Conservation (phyloP, 2,329 filamentous ascomycete genomes). For the Eutypella sp. region DNA sequence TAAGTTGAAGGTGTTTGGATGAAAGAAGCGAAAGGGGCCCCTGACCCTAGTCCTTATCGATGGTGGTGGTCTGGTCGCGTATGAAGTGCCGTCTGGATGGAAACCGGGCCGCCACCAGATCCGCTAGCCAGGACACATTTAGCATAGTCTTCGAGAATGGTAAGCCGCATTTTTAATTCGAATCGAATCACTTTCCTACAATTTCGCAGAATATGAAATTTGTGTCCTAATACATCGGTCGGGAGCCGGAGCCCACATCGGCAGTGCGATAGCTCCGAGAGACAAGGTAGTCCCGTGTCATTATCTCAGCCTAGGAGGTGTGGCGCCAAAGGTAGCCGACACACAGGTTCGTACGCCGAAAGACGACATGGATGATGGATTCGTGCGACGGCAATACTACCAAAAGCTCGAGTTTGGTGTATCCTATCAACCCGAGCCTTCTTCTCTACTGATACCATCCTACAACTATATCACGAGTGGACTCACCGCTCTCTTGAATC, state of each 20-base stretch:
- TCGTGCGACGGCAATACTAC: not conserved
- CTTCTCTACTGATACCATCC: not conserved
- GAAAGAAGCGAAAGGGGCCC: not conserved
- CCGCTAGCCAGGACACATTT: too few species aligned
- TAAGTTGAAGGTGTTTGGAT: not conserved
- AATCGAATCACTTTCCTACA: too few species aligned
- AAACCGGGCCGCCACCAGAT: too few species aligned
- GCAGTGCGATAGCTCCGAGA: not conserved
- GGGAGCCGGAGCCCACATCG: not conserved
- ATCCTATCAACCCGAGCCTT: not conserved
- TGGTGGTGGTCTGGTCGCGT: not conserved
- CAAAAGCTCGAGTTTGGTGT: not conserved
- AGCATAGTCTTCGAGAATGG: too few species aligned
- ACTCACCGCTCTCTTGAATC: not conserved
- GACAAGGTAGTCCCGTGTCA: not conserved
- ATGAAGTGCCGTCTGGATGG: not conserved
- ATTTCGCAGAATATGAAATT: too few species aligned
- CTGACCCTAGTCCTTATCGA: not conserved
- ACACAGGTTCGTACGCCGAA: not conserved
- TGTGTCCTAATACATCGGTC: not conserved
- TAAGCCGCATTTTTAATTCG: too few species aligned
- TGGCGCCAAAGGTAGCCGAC: not conserved
- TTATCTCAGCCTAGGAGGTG: not conserved
- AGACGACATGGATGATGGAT: not conserved
- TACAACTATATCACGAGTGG: not conserved